These are phyloP conservation scores for Apiosordaria backusii DNA, from an alignment of 495 filamentous ascomycete species.

Conservation along the genomic window DNA sequence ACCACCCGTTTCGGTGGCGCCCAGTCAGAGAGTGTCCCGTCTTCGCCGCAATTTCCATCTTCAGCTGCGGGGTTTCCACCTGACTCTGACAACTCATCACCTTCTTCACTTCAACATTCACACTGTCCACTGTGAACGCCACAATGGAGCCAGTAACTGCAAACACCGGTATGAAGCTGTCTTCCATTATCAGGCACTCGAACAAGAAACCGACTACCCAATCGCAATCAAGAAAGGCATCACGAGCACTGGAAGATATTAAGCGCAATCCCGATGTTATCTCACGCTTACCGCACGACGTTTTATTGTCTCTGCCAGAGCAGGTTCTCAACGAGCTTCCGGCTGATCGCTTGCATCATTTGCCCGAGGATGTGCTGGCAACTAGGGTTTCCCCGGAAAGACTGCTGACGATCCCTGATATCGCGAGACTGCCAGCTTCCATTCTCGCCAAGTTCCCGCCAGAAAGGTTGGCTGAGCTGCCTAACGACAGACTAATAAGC, in stretches of 20 bases:
- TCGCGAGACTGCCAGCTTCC: neutral
- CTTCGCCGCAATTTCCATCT: neutral
- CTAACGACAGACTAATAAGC: neutral
- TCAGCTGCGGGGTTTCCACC: neutral
- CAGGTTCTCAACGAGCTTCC: neutral
- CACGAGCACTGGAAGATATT: neutral
- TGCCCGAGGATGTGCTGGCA: neutral
- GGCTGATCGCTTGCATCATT: neutral
- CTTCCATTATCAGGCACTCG: neutral
- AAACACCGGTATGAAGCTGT: neutral
- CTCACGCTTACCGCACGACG: neutral
- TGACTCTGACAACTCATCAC: too few relatives aligned
- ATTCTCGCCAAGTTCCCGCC: neutral
- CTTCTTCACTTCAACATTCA: neutral
- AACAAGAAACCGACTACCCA: neutral
- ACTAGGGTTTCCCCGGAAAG: neutral
- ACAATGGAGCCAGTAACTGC: neutral
- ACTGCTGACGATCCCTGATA: neutral
- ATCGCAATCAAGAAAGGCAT: neutral
- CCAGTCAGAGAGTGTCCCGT: too few relatives aligned
- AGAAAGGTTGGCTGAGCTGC: neutral
- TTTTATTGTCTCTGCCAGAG: neutral
- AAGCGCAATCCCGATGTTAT: neutral
- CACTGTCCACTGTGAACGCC: neutral
- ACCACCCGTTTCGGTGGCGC: too few relatives aligned